Evolutionary conservation across 306 rosid species (phyloP), one percentile per base, ranked within the genome.

Genomic region (Nissolia schottii): DNA sequence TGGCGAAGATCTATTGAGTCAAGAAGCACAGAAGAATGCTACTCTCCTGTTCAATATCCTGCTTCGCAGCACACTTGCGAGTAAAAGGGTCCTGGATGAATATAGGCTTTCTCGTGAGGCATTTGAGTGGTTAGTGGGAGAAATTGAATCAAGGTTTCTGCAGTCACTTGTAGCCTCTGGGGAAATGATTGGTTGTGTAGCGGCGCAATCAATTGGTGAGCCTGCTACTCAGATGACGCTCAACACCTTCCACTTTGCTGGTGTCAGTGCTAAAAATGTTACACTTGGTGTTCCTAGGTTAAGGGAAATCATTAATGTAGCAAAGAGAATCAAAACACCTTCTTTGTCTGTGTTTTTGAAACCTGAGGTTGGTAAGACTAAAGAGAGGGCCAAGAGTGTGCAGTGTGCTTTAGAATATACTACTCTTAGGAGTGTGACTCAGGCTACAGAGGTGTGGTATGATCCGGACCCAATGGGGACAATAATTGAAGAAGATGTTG

Each of bases 141-240:
- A 91, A 79, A 91, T 94, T 77, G 99, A 94, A 77, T 87, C 99
- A 35, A 89, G 97, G 67, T 94, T 94, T 81, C 81, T 91, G 73
- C 99, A 94, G 78, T 94, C 99, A 7, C 96, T 91, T 55, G 97
- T 94, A 29, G 97, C 95, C 22, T 92, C 97, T 25, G 98, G 98
- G 6, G 98, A 94, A 82, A 94, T 94, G 98, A 94, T 94, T 79
- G 98, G 98, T 48, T 91, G 97, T 54, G 95, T 94, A 29, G 98
- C 98, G 53, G 98, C 98, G 29, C 98, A 94, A 60, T 94, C 96
- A 43, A 94, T 94, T 66, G 98, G 98, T 66, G 97, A 94, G 55
- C 98, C 98, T 49, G 98, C 98, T 18, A 94, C 98, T 69, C 98
- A 94, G 88, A 94, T 94, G 98, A 94, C 98, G 51, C 92, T 94